phyloP scores from a whole-genome alignment of 768 basidiomycete species.

The Neoboletus brunneissimus region DNA sequence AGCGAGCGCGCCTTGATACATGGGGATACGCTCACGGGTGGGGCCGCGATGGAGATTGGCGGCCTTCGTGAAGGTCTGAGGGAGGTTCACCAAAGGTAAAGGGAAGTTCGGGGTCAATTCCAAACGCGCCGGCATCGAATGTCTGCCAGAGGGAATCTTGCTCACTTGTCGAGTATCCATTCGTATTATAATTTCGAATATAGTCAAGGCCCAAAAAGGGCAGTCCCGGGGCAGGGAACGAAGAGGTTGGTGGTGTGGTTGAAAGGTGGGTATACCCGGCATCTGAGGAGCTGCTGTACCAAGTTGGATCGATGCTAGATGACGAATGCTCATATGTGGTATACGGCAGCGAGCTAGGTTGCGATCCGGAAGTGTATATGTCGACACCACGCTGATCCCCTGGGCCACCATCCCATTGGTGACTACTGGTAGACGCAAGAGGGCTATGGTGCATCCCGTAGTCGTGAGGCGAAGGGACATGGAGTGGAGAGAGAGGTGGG shows the following conservation, averaged over 20 bases:
- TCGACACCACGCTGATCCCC: constrained; percentile 41
- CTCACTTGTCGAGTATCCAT: constrained; percentile 35
- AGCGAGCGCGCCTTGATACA: neutral
- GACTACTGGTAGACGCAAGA: constrained; percentile 23
- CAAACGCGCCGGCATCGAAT: constrained; percentile 73
- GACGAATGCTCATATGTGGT: constrained; percentile 44
- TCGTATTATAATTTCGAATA: constrained; percentile 71
- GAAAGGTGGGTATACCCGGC: constrained; percentile 46
- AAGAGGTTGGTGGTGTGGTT: constrained; percentile 57
- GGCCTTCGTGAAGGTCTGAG: constrained; percentile 29
- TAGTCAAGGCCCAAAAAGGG: constrained; percentile 84
- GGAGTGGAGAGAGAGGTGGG: constrained; percentile 51
- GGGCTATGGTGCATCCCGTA: constrained; percentile 40
- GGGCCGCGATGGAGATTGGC: constrained; percentile 26
- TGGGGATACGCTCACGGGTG: constrained; percentile 16
- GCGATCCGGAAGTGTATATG: constrained; percentile 41
- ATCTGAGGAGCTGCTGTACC: constrained; percentile 35
- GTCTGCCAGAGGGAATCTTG: constrained; percentile 50
- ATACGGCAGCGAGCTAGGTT: constrained; percentile 38
- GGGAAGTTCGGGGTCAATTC: constrained; percentile 73
- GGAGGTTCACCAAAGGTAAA: constrained; percentile 51
- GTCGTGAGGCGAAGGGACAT: constrained; percentile 56
- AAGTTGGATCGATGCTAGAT: constrained; percentile 39
- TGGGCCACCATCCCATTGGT: constrained; percentile 46
- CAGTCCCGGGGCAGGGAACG: constrained; percentile 69